phyloP scores from a whole-genome alignment of 768 basidiomycete species.

The Lyophyllum decastes region DNA sequence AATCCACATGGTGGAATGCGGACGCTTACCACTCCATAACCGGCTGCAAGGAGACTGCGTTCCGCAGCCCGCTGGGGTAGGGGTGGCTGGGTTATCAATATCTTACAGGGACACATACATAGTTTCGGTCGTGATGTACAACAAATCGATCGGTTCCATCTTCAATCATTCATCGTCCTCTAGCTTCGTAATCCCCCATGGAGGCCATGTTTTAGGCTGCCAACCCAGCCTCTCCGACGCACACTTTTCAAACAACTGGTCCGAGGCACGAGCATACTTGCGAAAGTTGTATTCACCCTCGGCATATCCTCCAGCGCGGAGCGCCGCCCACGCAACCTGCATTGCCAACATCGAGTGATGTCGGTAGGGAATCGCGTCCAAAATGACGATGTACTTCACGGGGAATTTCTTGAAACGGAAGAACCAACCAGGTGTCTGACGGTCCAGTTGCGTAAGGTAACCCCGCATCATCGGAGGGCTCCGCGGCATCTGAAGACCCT shows the following conservation, averaged over 20 bases:
- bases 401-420: neutral
- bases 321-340: slow-evolving; percentile 29
- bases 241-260: neutral
- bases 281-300: slow-evolving; percentile 12
- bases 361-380: neutral
- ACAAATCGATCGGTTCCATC: neutral
- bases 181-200: neutral
- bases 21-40: too few relatives aligned
- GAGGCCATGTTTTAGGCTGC: neutral
- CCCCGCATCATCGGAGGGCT: too few relatives aligned
- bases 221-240: neutral
- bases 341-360: slow-evolving; percentile 13
- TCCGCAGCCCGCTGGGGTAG: too few relatives aligned
- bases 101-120: too few relatives aligned
- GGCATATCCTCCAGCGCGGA: slow-evolving; percentile 26
- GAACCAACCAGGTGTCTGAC: neutral
- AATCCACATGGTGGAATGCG: too few relatives aligned
- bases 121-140: neutral
- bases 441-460: too few relatives aligned
- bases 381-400: neutral
- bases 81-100: too few relatives aligned
- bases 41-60: too few relatives aligned
- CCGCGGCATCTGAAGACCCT: too few relatives aligned
- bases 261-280: neutral
- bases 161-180: neutral